Base-by-base conservation (phyloP, 139 green algal genomes). In the Coelastrella sp. region DNA sequence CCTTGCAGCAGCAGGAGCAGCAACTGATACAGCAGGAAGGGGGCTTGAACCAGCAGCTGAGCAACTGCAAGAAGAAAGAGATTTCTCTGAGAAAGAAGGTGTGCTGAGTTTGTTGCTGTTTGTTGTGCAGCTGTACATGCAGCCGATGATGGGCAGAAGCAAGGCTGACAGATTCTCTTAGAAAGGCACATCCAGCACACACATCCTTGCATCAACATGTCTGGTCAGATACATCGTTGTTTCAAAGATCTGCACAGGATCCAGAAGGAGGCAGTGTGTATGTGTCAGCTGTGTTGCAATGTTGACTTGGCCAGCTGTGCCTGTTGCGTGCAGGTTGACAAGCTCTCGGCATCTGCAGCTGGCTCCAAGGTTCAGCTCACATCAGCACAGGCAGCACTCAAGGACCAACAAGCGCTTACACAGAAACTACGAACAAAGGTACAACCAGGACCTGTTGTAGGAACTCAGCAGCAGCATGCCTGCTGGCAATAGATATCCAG, bases 331-430 rank as follows among this genome's bases (percentile, higher is more conserved):
- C 83, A 88, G 83, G 83, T 60, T 17, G 59, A 73, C 7, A 88
- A 71, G 83, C 68, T 88, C 66, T 81, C 66, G 22, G 83, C 83
- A 58, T 47, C 83, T 47, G 54, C 83, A 73, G 83, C 83, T n/a
- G 47, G 47, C 7, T n/a, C 83, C 7, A 57, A 71, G 54, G 83
- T 88, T n/a, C 54, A 88, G 66, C 68, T 68, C n/a, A 64, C 54
- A 20, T 88, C 64, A 32, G 56, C 60, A 61, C 59, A 19, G 0
- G 13, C 85, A 64, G 59, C 73, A 59, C 58, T 76, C 20, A 75
- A 90, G 22, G 83, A 47, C 22, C 58, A 85, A 58, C 23, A 73
- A 59, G 86, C 60, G 32, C 11, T 85, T 2, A 10, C 19, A 13
- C 19, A 86, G 17, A 85, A 85, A 60, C 60, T 90, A 20, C 59